Conservation (phyloP, 108 stramenopile species). For the Cylindrotheca closterium region DNA sequence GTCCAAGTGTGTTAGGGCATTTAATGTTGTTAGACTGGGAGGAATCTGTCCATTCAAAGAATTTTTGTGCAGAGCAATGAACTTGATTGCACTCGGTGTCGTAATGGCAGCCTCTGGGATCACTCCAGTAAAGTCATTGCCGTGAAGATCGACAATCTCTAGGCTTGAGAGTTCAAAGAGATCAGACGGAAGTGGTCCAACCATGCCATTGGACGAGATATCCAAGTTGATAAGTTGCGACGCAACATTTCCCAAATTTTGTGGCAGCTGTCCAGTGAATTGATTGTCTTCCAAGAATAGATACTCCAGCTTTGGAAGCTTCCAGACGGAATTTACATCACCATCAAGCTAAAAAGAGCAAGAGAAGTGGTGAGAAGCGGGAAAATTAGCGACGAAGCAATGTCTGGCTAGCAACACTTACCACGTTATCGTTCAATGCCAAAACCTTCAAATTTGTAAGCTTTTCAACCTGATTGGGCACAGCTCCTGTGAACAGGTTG, state of each 20-base stretch:
- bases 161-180: slow-evolving; percentile 34
- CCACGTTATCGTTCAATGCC: slow-evolving; percentile 51
- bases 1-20: slow-evolving; percentile 22
- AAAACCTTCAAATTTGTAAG: slow-evolving; percentile 20
- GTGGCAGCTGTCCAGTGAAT: slow-evolving; percentile 27
- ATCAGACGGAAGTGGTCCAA: slow-evolving; percentile 28
- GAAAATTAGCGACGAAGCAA: no score
- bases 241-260: background rate
- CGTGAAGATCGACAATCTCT: slow-evolving; percentile 35
- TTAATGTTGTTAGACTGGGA: slow-evolving; percentile 23
- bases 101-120: slow-evolving; percentile 9
- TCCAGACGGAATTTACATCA: slow-evolving; percentile 15
- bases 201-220: slow-evolving; percentile 31
- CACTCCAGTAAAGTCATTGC: slow-evolving; percentile 20
- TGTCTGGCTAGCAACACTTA: no score
- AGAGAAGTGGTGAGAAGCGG: no score
- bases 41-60: slow-evolving; percentile 24
- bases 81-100: slow-evolving; percentile 10
- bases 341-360: no score
- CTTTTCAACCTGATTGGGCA: slow-evolving; percentile 10
- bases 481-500: slow-evolving; percentile 36
- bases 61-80: slow-evolving; percentile 38
- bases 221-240: slow-evolving; percentile 33
- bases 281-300: slow-evolving; percentile 41
- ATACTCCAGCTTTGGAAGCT: slow-evolving; percentile 23